Base-by-base conservation (phyloP, 108 stramenopile genomes). In the Thalassiosira profunda region DNA sequence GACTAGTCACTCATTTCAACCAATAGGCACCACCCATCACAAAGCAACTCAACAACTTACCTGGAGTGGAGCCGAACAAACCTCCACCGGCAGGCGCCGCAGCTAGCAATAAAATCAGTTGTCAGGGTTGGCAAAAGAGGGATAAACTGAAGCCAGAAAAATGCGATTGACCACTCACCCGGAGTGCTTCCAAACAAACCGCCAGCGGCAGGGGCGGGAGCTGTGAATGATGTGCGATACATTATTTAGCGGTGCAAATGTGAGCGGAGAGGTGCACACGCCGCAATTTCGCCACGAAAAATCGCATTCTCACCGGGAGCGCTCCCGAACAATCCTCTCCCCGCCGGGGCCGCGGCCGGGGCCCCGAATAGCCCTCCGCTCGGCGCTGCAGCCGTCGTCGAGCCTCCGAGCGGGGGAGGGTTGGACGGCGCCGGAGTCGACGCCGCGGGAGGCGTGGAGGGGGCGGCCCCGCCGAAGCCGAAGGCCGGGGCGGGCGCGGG, bases 21-120 rank as follows among this genome's bases (percentile, higher is more conserved):
- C n/a, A n/a, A n/a, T n/a, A n/a, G n/a, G n/a, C n/a, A n/a, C n/a
- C n/a, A n/a, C n/a, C n/a, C n/a, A n/a, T n/a, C n/a, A n/a, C n/a
- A n/a, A n/a, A n/a, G n/a, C n/a, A n/a, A n/a, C n/a, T n/a, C n/a
- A n/a, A n/a, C n/a, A n/a, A n/a, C n/a, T n/a, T n/a, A n/a, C n/a
- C n/a, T n/a, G 72, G 15, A 36, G 82, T 59, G n/a, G 52, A 9
- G 30, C 77, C 82, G 65, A 83, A 83, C 37, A 77, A 56, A 47
- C 77, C 62, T 15, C 77, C 68, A 21, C 64, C 44, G 10, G 80
- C 41, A 1, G 79, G 70, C n/a, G 84, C 60, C 21, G 70, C 28
- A 33, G 35, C 37, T 52, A 5, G 1, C 3, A 20, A 52, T 5
- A 9, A 2, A 5, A 23, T 7, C 46, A 8, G 46, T 48, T 17